These are phyloP conservation scores for Serendipita vermifera DNA, from an alignment of 768 basidiomycete species.

Conservation along the genomic window DNA sequence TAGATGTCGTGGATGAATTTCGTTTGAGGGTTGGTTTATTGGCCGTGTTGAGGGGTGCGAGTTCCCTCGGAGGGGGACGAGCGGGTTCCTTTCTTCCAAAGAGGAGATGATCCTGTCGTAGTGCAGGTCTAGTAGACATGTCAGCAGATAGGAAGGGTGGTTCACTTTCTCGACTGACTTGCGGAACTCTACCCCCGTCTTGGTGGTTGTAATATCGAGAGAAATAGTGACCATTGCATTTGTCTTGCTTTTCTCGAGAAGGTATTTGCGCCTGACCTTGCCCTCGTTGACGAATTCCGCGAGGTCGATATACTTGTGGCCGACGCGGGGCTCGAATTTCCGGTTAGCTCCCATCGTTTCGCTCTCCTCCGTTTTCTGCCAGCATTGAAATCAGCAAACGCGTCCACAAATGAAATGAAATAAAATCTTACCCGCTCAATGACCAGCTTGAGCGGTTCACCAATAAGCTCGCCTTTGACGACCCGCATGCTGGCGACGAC, in stretches of 20 bases:
- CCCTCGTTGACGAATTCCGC: conserved; percentile 58
- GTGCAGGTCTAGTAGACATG: not conserved
- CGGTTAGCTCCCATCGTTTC: not conserved
- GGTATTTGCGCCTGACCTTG: conserved; percentile 46
- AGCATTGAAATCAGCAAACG: not conserved
- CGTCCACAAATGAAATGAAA: not conserved
- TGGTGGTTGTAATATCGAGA: not conserved
- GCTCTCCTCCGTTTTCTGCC: not conserved
- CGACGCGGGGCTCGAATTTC: conserved; percentile 43
- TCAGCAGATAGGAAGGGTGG: not conserved
- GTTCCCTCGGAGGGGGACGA: not conserved
- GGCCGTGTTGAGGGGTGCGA: not conserved
- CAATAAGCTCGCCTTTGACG: conserved; percentile 2
- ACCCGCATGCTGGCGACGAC: conserved; percentile 5
- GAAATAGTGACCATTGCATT: conserved; percentile 37
- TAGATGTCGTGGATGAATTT: not conserved
- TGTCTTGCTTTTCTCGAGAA: conserved; percentile 59
- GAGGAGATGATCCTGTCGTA: conserved; percentile 1
- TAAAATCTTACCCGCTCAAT: not conserved
- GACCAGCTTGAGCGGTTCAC: conserved; percentile 7
- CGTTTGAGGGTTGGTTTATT: not conserved
- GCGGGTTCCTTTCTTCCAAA: not conserved
- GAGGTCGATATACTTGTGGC: conserved; percentile 54
- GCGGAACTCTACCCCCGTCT: not conserved
- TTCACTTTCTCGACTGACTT: not conserved